phyloP scores from a whole-genome alignment of 768 basidiomycete species.

The Rhizopogon sp. region DNA sequence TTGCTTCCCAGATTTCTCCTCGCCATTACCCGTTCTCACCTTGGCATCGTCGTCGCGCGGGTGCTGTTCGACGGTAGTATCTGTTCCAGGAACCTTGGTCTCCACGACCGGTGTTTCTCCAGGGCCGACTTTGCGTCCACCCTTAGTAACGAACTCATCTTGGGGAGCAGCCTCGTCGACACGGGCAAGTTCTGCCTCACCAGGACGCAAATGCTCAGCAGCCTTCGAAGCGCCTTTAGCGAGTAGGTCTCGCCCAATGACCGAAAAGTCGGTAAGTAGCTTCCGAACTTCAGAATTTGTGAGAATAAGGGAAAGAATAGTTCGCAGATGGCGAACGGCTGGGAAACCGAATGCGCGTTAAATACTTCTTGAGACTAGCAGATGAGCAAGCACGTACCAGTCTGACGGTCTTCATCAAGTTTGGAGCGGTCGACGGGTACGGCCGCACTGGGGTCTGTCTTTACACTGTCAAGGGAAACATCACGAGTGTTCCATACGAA shows the following conservation, averaged over 20 bases:
- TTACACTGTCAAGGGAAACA: slow-evolving; percentile 32
- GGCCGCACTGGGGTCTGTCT: slow-evolving; percentile 35
- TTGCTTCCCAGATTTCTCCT: slow-evolving; percentile 26
- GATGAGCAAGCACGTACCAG: slow-evolving; percentile 40
- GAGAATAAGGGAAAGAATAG: slow-evolving; percentile 77
- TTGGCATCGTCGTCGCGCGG: slow-evolving; percentile 42
- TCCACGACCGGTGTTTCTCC: slow-evolving; percentile 46
- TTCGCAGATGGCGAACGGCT: slow-evolving; percentile 86
- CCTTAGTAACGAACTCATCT: slow-evolving; percentile 56
- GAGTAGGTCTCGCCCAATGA: slow-evolving; percentile 81
- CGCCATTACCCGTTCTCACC: slow-evolving; percentile 28
- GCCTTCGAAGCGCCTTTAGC: slow-evolving; percentile 68
- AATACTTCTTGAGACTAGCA: neutral
- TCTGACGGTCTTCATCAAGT: slow-evolving; percentile 50
- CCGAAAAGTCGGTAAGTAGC: slow-evolving; percentile 71
- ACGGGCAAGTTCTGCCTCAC: slow-evolving; percentile 50
- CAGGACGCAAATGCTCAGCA: slow-evolving; percentile 64
- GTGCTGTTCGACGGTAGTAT: slow-evolving; percentile 41
- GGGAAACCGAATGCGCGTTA: slow-evolving; percentile 8
- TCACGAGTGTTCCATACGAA: slow-evolving; percentile 79
- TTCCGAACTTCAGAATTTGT: slow-evolving; percentile 95
- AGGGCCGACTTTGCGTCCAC: slow-evolving; percentile 35
- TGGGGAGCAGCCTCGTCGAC: slow-evolving; percentile 68
- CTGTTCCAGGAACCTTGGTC: slow-evolving; percentile 40
- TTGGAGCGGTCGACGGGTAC: slow-evolving; percentile 53